Conservation (phyloP, 441 rosid genomes). For the Adansonia gregorii region DNA sequence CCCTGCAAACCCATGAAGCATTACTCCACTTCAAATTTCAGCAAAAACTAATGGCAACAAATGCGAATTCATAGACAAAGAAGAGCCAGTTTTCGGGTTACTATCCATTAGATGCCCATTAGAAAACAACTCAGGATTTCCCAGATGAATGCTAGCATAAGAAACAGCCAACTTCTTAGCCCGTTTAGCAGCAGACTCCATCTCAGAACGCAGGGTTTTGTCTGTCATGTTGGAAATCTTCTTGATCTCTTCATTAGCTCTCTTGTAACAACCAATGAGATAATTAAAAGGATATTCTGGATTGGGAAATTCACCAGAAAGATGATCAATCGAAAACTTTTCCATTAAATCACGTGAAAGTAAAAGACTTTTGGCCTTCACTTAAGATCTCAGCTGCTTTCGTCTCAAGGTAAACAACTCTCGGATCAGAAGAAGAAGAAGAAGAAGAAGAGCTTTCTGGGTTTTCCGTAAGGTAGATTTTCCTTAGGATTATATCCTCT, state of each 20-base stretch:
- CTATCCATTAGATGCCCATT: conserved; percentile 29
- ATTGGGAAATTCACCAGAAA: conserved; percentile 61
- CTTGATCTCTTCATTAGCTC: conserved; percentile 76
- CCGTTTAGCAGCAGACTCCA: conserved; percentile 64
- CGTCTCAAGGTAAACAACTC: conserved; percentile 69
- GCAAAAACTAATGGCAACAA: conserved; percentile 72
- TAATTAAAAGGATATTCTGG: conserved; percentile 68
- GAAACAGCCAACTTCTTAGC: conserved; percentile 75
- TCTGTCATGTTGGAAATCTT: conserved; percentile 88
- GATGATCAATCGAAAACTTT: conserved; percentile 78
- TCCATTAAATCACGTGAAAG: conserved; percentile 82
- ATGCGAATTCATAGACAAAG: conserved; percentile 43
- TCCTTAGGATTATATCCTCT: conserved; percentile 89
- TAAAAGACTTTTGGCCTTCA: conserved; percentile 69
- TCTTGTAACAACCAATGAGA: conserved; percentile 75
- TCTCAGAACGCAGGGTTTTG: conserved; percentile 58
- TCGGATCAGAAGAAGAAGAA: conserved; percentile 43
- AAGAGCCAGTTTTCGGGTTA: conserved; percentile 29
- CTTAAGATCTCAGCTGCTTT: conserved; percentile 96
- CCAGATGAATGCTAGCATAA: conserved; percentile 78
- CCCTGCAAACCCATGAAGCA: conserved; percentile 59
- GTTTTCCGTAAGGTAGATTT: conserved; percentile 67
- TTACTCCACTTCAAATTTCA: conserved; percentile 48
- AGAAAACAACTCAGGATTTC: conserved; percentile 69
- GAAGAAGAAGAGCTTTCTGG: neutral